phyloP scores from a whole-genome alignment of 805 yeast genomes.

The Wickerhamomyces xylosicus region DNA sequence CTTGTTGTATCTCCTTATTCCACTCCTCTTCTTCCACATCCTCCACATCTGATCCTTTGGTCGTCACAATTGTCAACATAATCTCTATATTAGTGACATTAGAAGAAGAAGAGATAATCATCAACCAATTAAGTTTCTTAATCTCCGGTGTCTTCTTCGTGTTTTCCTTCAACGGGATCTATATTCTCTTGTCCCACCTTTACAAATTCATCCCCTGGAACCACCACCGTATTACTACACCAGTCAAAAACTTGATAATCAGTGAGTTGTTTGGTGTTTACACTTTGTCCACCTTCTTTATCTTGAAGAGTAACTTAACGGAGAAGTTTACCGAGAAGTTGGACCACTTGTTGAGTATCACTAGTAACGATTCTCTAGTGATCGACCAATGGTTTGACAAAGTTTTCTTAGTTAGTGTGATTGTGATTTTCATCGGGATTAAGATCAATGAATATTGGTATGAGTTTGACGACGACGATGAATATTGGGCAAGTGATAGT shows the following conservation, averaged over 20 bases:
- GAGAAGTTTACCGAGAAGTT: slow-evolving; percentile 22
- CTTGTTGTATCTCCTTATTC: slow-evolving; percentile 18
- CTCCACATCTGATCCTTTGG: slow-evolving; percentile 25
- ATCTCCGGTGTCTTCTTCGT: slow-evolving; percentile 50
- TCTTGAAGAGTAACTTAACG: slow-evolving; percentile 29
- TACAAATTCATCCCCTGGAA: slow-evolving; percentile 26
- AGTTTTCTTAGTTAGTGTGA: slow-evolving; percentile 23
- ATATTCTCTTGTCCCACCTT: slow-evolving; percentile 47
- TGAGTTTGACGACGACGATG: slow-evolving; percentile 16
- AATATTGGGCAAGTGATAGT: slow-evolving; percentile 5
- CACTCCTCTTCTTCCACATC: slow-evolving; percentile 3
- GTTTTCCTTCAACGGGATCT: slow-evolving; percentile 56
- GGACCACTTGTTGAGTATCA: slow-evolving; percentile 20
- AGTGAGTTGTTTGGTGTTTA: slow-evolving; percentile 29
- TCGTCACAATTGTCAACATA: slow-evolving; percentile 25
- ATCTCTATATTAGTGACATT: slow-evolving; percentile 22
- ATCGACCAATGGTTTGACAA: slow-evolving; percentile 33
- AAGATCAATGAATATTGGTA: slow-evolving; percentile 12
- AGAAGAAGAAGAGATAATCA: slow-evolving; percentile 25
- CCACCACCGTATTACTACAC: slow-evolving; percentile 16
- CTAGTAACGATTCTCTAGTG: slow-evolving; percentile 9
- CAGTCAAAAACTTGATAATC: slow-evolving; percentile 26
- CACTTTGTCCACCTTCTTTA: slow-evolving; percentile 28
- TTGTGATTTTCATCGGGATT: slow-evolving; percentile 18
- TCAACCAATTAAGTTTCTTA: slow-evolving; percentile 32